Evolutionary conservation across 768 basidiomycete species (phyloP).

Genomic region (Agaricus sinodeliciosus): DNA sequence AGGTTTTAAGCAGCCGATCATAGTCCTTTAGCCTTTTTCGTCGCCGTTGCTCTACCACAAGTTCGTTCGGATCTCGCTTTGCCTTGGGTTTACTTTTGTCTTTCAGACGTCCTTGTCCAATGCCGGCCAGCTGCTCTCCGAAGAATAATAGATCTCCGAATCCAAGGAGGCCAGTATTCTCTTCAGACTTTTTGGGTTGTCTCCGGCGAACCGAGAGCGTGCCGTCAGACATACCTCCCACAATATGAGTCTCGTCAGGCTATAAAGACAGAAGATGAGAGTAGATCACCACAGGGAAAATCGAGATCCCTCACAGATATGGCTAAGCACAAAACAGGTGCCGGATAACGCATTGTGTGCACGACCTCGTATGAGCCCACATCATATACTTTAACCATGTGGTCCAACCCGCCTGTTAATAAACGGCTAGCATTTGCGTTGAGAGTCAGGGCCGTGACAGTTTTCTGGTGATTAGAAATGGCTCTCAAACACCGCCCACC

Average conservation of each 20-base stretch:
- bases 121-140: conserved; percentile 8
- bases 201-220: conserved; percentile 95
- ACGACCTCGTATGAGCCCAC: conserved; percentile 90
- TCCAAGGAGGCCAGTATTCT: conserved; percentile 24
- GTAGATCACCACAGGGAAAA: background rate
- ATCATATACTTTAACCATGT: conserved; percentile 99
- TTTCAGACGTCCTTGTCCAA: conserved; percentile 47
- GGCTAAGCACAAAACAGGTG: conserved; percentile 83
- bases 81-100: conserved; percentile 39
- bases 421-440: conserved; percentile 71
- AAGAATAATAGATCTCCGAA: conserved; percentile 8
- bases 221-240: conserved; percentile 96
- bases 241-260: conserved; percentile 96
- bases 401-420: conserved; percentile 87
- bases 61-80: conserved; percentile 63
- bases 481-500: conserved; percentile 87
- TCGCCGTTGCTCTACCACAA: conserved; percentile 68
- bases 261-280: conserved; percentile 25
- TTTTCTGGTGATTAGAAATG: conserved; percentile 97
- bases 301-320: conserved; percentile 62
- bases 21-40: conserved; percentile 75
- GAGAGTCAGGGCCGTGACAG: conserved; percentile 84
- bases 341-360: conserved; percentile 98
- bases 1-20: conserved; percentile 82
- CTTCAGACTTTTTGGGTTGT: conserved; percentile 66